These are phyloP conservation scores for Mycotypha africana DNA, from an alignment of 371 early-diverging fungal species.

Conservation along the genomic window DNA sequence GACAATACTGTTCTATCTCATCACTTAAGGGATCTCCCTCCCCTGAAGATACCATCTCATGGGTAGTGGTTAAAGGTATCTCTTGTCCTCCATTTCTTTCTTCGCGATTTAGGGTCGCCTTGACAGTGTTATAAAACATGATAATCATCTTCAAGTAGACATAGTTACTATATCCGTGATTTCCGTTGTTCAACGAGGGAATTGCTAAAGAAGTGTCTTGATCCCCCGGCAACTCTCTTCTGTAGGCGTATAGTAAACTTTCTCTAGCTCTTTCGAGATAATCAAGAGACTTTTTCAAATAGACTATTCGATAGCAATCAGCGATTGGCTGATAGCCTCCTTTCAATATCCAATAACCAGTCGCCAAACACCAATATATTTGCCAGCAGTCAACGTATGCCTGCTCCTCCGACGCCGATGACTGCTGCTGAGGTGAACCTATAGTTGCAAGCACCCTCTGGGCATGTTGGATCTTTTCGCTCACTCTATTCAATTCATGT, in stretches of 20 bases:
- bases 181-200: too few species aligned
- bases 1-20: too few species aligned
- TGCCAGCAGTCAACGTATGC: too few species aligned
- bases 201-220: neutral
- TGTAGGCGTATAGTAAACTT: neutral
- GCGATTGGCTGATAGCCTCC: slow-evolving; percentile 1
- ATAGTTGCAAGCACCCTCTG: neutral
- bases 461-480: neutral
- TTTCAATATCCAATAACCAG: slow-evolving; percentile 18
- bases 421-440: too few species aligned
- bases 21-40: too few species aligned
- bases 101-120: neutral
- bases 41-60: too few species aligned
- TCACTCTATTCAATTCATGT: neutral
- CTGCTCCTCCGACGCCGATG: too few species aligned
- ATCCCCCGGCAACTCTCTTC: neutral
- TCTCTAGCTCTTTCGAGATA: neutral
- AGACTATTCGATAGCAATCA: neutral
- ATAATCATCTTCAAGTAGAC: slow-evolving; percentile 1
- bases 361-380: slow-evolving; percentile 21
- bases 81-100: too few species aligned
- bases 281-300: neutral
- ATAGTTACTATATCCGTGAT: neutral
- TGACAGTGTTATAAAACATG: neutral
- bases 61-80: too few species aligned